Evolutionary conservation across 192 early-diverging fungal genomes (phyloP), one percentile per base, ranked within the genome.

Genomic region (Phycomyces blakesleeanus): DNA sequence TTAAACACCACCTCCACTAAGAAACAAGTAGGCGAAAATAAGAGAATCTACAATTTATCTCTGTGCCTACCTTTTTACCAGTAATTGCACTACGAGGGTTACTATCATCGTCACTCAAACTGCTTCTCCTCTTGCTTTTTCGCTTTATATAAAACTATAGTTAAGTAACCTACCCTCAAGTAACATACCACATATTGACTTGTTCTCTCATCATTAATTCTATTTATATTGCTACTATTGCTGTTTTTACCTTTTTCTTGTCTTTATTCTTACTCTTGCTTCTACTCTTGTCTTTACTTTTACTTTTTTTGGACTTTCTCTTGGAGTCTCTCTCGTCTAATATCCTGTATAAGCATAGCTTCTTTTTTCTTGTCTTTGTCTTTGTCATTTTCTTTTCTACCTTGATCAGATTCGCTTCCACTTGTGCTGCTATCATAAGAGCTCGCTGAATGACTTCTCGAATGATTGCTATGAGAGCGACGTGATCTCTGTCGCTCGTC

Each of bases 1-100:
- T 34, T 5, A 34, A 34, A n/a, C n/a, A n/a, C n/a, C n/a, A n/a
- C n/a, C 29, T 5, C 29, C 29, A 34, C 29, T 7, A 7, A 34
- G 29, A 34, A 34, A 34, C 29, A 27, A 14, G 51, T 7, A 52
- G 16, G 20, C 49, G 34, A 29, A 51, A 25, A 15, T 27, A 26
- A 14, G 24, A 21, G 26, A 27, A n/a, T 34, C 2, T 34, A 18
- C 5, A n/a, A 27, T 55, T 21, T 49, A 14, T 41, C 5, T 25
- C 14, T 4, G 7, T 16, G 9, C 3, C 49, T 72, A 64, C 69
- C 63, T 66, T 72, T 57, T 72, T 72, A 10, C 69, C 69, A n/a
- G 69, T 72, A 20, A 72, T 72, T 10, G 26, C 51, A 57, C 60
- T 72, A 38, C 69, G 44, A 47, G 44, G 44, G 18, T 47, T 18